phyloP scores from a whole-genome alignment of 164 flowering plant species.

The Saururus chinensis region DNA sequence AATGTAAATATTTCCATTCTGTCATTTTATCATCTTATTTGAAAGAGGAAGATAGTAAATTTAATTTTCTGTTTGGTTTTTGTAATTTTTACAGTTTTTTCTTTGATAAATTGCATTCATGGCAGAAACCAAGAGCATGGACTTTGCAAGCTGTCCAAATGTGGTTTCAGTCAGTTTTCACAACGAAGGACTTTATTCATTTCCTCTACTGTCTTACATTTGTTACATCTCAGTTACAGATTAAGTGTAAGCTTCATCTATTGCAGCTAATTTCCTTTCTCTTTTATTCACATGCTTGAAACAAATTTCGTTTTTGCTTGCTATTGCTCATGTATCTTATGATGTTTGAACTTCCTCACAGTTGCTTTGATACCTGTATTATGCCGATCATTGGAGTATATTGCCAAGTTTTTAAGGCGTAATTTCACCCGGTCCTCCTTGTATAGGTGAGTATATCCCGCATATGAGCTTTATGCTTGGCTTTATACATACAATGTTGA shows the following conservation, averaged over 20 bases:
- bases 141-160: conserved; percentile 79
- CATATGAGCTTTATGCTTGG: neutral
- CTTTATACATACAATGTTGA: neutral
- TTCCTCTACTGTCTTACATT: conserved; percentile 81
- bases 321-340: neutral
- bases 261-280: neutral
- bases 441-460: conserved; percentile 45
- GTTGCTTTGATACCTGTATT: conserved; percentile 91
- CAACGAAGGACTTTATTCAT: conserved; percentile 91
- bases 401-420: conserved; percentile 81
- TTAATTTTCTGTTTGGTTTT: neutral
- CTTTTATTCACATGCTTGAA: neutral
- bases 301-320: neutral
- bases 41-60: neutral
- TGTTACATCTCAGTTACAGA: conserved; percentile 59
- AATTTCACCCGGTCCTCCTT: conserved; percentile 71
- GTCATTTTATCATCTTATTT: neutral
- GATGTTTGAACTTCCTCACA: conserved; percentile 19
- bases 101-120: neutral
- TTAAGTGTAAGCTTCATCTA: conserved; percentile 51
- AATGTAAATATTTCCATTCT: conserved; percentile 2
- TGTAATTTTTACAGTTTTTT: neutral
- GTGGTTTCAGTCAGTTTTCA: conserved; percentile 78
- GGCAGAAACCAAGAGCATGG: conserved; percentile 94
- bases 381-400: conserved; percentile 70